Evolutionary conservation across 441 rosid genomes (phyloP).

Genomic region (Biscutella laevigata): DNA sequence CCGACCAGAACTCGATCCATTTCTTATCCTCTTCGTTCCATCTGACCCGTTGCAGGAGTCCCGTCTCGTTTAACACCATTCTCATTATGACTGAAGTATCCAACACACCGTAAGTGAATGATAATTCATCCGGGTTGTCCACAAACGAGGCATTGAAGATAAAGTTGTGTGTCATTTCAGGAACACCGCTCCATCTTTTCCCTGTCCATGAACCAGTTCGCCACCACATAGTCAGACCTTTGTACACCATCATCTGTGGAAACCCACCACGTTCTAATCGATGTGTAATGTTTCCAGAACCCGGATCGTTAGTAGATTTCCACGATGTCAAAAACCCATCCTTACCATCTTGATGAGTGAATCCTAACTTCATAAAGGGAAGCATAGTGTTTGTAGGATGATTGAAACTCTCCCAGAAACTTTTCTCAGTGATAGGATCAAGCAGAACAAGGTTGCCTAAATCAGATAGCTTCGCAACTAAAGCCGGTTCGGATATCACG

Average conservation of each 20-base stretch:
- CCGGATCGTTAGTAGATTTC: constrained; percentile 54
- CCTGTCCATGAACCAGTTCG: constrained; percentile 68
- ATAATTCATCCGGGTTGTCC: constrained; percentile 16
- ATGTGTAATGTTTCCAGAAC: constrained; percentile 32
- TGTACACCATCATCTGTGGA: constrained; percentile 44
- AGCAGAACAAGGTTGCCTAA: constrained; percentile 47
- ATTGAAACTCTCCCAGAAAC: constrained; percentile 61
- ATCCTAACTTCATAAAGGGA: constrained; percentile 50
- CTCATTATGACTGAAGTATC: constrained; percentile 15
- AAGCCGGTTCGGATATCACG: neutral
- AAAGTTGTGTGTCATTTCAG: constrained; percentile 35
- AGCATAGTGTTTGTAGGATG: constrained; percentile 41
- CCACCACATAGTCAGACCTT: constrained; percentile 32
- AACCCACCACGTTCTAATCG: constrained; percentile 37
- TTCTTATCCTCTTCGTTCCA: constrained; percentile 34
- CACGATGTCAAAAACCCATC: constrained; percentile 36
- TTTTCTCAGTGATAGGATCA: constrained; percentile 19
- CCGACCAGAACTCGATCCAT: constrained; percentile 42
- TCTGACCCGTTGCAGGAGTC: constrained; percentile 23
- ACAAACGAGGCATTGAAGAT: constrained; percentile 26
- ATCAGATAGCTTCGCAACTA: constrained; percentile 45
- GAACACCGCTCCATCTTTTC: constrained; percentile 41
- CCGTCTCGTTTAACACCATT: constrained; percentile 26
- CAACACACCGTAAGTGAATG: constrained; percentile 24
- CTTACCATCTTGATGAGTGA: constrained; percentile 25